These are phyloP conservation scores for Colletotrichum noveboracense DNA, from an alignment of 2,329 filamentous ascomycete genomes.

Conservation along the genomic window DNA sequence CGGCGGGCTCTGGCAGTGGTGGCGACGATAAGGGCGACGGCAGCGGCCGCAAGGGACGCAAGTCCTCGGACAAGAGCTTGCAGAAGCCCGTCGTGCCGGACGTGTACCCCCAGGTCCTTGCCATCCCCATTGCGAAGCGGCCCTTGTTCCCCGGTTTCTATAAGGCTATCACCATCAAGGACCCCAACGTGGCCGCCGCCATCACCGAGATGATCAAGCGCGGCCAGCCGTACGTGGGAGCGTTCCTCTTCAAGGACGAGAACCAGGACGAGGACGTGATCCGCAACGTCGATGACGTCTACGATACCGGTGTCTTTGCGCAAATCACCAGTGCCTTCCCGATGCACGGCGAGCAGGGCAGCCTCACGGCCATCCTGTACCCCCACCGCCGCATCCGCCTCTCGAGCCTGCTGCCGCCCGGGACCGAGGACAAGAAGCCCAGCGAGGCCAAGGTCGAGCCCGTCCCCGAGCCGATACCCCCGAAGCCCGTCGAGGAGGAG, in stretches of 20 bases:
- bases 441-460: conserved; percentile 53
- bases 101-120: conserved; percentile 96
- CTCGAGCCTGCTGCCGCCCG: conserved; percentile 79
- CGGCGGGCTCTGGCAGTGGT: conserved; percentile 50
- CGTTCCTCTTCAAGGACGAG: conserved; percentile 96
- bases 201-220: conserved; percentile 97
- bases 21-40: conserved; percentile 54
- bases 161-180: conserved; percentile 96
- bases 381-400: conserved; percentile 94
- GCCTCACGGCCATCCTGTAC: conserved; percentile 91
- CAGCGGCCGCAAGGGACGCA: conserved; percentile 71
- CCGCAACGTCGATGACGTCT: conserved; percentile 86
- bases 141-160: conserved; percentile 98
- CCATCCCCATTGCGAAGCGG: conserved; percentile 91
- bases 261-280: conserved; percentile 94
- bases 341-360: conserved; percentile 82
- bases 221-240: conserved; percentile 95
- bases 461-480: conserved; percentile 64
- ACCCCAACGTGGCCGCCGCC: conserved; percentile 87
- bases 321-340: conserved; percentile 98
- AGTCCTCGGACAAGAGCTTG: conserved; percentile 73
- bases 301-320: conserved; percentile 96
- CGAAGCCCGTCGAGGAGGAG: conserved; percentile 58
- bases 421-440: conserved; percentile 55
- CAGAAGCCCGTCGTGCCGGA: conserved; percentile 92